Evolutionary conservation across 2,329 filamentous ascomycete species (phyloP).

Genomic region (Diaporthe caulivora): DNA sequence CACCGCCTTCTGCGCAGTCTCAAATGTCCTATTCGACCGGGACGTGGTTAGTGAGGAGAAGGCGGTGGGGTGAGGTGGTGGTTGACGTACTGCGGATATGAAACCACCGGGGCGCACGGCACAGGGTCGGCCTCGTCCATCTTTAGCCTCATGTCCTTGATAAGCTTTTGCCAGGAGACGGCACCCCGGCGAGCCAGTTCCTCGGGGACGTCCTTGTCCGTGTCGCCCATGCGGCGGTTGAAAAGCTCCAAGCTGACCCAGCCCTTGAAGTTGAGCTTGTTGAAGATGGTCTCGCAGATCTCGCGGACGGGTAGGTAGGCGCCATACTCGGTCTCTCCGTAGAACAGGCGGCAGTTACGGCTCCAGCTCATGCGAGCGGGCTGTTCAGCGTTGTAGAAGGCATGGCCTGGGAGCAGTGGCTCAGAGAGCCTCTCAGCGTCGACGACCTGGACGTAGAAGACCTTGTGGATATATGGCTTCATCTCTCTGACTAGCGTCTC

Average conservation of each 20-base stretch:
- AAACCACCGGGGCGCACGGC: not conserved
- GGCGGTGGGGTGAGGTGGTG: slow-evolving; percentile 5
- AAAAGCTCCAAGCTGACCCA: slow-evolving; percentile 82
- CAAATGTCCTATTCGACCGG: slow-evolving; percentile 4
- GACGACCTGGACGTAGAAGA: slow-evolving; percentile 83
- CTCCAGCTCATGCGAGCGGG: slow-evolving; percentile 82
- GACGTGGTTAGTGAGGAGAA: not conserved
- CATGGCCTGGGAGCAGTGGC: slow-evolving; percentile 69
- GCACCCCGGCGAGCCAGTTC: slow-evolving; percentile 60
- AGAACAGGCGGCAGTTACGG: slow-evolving; percentile 78
- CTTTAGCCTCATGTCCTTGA: slow-evolving; percentile 51
- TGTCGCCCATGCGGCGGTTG: slow-evolving; percentile 66
- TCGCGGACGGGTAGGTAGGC: slow-evolving; percentile 76
- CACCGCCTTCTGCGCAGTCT: slow-evolving; percentile 44
- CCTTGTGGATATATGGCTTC: slow-evolving; percentile 65
- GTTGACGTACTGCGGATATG: slow-evolving; percentile 9
- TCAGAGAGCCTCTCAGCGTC: slow-evolving; percentile 74
- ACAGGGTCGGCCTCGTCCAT: slow-evolving; percentile 34
- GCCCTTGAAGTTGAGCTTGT: slow-evolving; percentile 74
- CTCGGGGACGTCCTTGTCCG: slow-evolving; percentile 62
- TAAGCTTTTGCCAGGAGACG: slow-evolving; percentile 64
- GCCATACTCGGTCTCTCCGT: slow-evolving; percentile 71
- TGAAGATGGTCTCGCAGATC: slow-evolving; percentile 71
- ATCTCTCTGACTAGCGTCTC: slow-evolving; percentile 65
- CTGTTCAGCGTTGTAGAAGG: slow-evolving; percentile 69